A percentile compares a stretch with the other conserved stretches of the same genome.
These are phyloP conservation scores for Blumeria graminis DNA, from an alignment of 2,329 filamentous ascomycete species.

Conservation along the genomic window DNA sequence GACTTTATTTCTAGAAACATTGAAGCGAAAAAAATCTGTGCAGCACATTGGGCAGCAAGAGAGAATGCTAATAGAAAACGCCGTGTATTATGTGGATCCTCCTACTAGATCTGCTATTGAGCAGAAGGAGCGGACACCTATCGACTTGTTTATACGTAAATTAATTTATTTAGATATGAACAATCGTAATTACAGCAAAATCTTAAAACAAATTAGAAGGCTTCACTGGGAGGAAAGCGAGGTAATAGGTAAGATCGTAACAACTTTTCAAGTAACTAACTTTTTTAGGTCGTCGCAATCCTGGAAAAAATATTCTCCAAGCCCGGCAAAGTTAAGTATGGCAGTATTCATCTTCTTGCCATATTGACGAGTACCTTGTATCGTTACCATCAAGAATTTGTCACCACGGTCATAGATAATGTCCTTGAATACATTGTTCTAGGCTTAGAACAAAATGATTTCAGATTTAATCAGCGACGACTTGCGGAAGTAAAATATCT, in stretches of 20 bases:
- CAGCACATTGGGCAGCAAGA: conserved; percentile 91
- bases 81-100: conserved; percentile 91
- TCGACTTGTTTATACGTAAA: conserved; percentile 81
- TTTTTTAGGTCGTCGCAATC: conserved; percentile 14
- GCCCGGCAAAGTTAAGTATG: conserved; percentile 91
- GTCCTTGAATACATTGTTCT: conserved; percentile 69
- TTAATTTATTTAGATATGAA: conserved; percentile 84
- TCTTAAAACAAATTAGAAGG: conserved; percentile 80
- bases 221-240: conserved; percentile 94
- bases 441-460: conserved; percentile 86
- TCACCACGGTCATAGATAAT: conserved; percentile 77
- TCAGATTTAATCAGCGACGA: conserved; percentile 86
- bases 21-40: conserved; percentile 86
- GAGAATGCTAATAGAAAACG: conserved; percentile 95
- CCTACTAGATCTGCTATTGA: conserved; percentile 82
- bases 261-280: conserved; percentile 2
- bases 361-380: conserved; percentile 75
- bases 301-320: conserved; percentile 78
- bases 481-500: conserved; percentile 93
- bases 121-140: conserved; percentile 85
- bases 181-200: conserved; percentile 79
- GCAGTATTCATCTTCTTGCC: conserved; percentile 80
- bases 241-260: conserved; percentile 18
- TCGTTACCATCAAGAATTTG: conserved; percentile 77
- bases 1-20: conserved; percentile 77